Percentiles rank a stretch among this genome's conserved stretches.
Evolutionary conservation across 495 filamentous ascomycete species (phyloP).

Genomic region (Aspergillus baeticus): DNA sequence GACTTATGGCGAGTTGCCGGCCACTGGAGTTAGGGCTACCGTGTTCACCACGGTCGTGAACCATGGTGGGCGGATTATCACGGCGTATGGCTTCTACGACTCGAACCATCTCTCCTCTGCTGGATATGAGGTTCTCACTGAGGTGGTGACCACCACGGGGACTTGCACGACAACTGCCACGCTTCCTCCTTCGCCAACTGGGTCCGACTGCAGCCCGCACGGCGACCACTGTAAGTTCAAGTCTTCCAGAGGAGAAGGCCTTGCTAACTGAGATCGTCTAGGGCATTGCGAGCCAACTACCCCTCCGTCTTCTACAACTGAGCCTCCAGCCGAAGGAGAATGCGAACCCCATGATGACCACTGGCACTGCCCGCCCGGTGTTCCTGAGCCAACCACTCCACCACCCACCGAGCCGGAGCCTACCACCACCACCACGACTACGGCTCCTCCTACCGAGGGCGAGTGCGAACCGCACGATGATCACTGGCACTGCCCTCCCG

Average conservation of each 20-base stretch:
- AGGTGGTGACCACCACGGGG: neutral
- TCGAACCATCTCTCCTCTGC: neutral
- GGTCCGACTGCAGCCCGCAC: neutral
- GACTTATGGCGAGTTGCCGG: neutral
- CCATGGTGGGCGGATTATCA: neutral
- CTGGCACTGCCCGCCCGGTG: neutral
- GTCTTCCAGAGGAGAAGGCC: neutral
- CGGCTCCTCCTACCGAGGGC: neutral
- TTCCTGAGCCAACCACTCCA: neutral
- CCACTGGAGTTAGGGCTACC: neutral
- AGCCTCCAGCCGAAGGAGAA: neutral
- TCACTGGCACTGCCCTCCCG: neutral
- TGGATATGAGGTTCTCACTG: neutral
- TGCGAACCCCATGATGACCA: neutral
- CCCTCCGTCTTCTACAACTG: neutral
- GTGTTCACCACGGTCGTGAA: constrained; percentile 2
- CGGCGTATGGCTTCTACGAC: constrained; percentile 2
- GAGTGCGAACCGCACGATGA: neutral
- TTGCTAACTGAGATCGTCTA: neutral
- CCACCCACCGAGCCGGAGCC: neutral
- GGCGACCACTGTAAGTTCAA: neutral
- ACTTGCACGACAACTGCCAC: neutral
- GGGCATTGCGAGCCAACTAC: constrained; percentile 2
- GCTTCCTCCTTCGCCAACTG: neutral
- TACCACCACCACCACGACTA: too few relatives aligned